Percentiles rank a stretch among this genome's conserved stretches.
phyloP scores from a whole-genome alignment of 495 filamentous ascomycete species.

The Tricharina praecox region DNA sequence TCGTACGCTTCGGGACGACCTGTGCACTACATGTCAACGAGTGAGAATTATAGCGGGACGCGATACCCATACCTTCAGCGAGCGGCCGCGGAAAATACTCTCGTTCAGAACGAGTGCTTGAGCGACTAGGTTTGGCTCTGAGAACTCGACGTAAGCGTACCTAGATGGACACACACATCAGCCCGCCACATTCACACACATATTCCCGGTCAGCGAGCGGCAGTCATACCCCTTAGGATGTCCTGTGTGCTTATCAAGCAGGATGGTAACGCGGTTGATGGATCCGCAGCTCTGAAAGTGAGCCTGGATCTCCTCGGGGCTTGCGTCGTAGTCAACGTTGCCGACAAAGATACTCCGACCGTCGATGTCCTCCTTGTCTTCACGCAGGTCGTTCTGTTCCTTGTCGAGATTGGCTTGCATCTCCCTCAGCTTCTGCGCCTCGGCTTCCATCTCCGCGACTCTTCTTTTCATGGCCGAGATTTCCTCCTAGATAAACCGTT shows the following conservation, averaged over 20 bases:
- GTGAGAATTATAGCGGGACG: not conserved
- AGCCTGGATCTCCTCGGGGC: conserved; percentile 95
- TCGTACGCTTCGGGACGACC: conserved; percentile 94
- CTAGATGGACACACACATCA: conserved; percentile 37
- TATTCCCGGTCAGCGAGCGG: too few species aligned
- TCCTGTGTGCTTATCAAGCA: conserved; percentile 94
- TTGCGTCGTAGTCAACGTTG: conserved; percentile 96
- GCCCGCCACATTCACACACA: too few species aligned
- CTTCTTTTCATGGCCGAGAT: conserved; percentile 95
- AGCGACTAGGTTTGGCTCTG: conserved; percentile 81
- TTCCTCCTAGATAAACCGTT: conserved; percentile 48
- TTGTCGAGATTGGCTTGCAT: conserved; percentile 88
- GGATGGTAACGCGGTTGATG: conserved; percentile 95
- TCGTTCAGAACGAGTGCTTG: conserved; percentile 92
- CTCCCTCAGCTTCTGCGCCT: conserved; percentile 88
- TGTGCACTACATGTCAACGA: conserved; percentile 25
- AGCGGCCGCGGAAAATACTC: conserved; percentile 85
- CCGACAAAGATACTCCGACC: conserved; percentile 93
- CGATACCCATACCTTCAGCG: conserved; percentile 54
- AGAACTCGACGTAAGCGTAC: conserved; percentile 98
- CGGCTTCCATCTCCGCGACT: conserved; percentile 97
- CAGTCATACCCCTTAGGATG: conserved; percentile 99
- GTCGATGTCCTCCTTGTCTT: conserved; percentile 93
- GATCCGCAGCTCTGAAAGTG: conserved; percentile 96
- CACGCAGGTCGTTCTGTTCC: conserved; percentile 60